phyloP scores from a whole-genome alignment of 805 yeast genomes.

The Kazachstania kunashirensis region DNA sequence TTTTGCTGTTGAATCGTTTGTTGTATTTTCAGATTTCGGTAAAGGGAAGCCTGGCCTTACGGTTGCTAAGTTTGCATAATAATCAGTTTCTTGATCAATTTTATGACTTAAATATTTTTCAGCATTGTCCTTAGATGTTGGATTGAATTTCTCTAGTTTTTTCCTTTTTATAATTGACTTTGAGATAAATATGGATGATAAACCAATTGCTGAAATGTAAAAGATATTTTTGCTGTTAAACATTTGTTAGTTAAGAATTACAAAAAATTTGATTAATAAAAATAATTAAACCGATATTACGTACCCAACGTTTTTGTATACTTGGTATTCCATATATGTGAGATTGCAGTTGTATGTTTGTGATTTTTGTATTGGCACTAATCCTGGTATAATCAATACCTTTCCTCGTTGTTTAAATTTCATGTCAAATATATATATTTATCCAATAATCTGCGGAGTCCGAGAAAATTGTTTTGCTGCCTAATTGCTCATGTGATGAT shows the following conservation, averaged over 20 bases:
- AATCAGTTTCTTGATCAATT: constrained; percentile 11
- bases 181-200: constrained; percentile 19
- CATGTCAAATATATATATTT: too few species aligned
- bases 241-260: background rate
- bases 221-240: constrained; percentile 19
- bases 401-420: too few species aligned
- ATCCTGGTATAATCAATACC: too few species aligned
- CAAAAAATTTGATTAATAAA: too few species aligned
- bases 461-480: too few species aligned
- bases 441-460: too few species aligned
- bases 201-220: constrained; percentile 21
- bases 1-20: constrained; percentile 18
- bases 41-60: constrained; percentile 51
- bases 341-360: too few species aligned
- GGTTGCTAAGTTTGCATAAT: constrained; percentile 30
- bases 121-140: constrained; percentile 20
- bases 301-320: constrained; percentile 25
- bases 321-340: constrained; percentile 5
- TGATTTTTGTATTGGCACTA: too few species aligned
- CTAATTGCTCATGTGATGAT: too few species aligned
- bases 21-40: constrained; percentile 9
- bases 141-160: constrained; percentile 31
- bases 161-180: constrained; percentile 28
- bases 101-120: constrained; percentile 5
- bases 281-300: constrained; percentile 5